These are phyloP conservation scores for Serendipita sp. DNA, from an alignment of 768 basidiomycete species.

Conservation along the genomic window DNA sequence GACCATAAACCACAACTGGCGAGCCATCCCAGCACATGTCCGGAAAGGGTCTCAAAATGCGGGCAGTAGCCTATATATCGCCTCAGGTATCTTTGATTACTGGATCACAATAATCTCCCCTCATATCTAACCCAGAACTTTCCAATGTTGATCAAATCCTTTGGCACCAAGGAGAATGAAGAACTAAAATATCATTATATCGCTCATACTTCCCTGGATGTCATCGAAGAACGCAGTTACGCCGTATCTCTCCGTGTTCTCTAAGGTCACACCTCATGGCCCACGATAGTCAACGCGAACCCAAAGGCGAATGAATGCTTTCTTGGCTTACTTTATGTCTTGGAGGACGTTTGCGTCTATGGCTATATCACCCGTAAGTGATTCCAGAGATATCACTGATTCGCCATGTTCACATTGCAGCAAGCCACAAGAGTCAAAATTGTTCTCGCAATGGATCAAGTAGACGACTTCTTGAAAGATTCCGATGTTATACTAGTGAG, in stretches of 20 bases:
- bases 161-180: slow-evolving; percentile 39
- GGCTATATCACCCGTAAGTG: slow-evolving; percentile 58
- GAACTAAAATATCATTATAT: slow-evolving; percentile 70
- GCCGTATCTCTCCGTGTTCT: slow-evolving; percentile 12
- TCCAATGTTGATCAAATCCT: slow-evolving; percentile 63
- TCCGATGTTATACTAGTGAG: slow-evolving; percentile 60
- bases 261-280: slow-evolving; percentile 9
- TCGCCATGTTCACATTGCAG: background rate
- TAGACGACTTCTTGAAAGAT: slow-evolving; percentile 70
- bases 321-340: slow-evolving; percentile 70
- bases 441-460: slow-evolving; percentile 59
- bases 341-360: slow-evolving; percentile 87
- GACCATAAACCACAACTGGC: too few species aligned
- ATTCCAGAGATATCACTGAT: too few species aligned
- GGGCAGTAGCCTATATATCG: slow-evolving; percentile 1
- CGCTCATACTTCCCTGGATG: slow-evolving; percentile 79
- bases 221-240: slow-evolving; percentile 83
- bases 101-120: slow-evolving; percentile 27
- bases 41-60: background rate
- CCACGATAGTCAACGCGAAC: slow-evolving; percentile 24
- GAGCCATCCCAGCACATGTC: background rate
- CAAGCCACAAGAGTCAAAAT: slow-evolving; percentile 66
- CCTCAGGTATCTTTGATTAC: slow-evolving; percentile 3
- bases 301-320: slow-evolving; percentile 61
- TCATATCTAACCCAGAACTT: slow-evolving; percentile 71